These are phyloP conservation scores for Colletotrichum camelliae DNA, from an alignment of 2,329 filamentous ascomycete genomes.

Conservation along the genomic window DNA sequence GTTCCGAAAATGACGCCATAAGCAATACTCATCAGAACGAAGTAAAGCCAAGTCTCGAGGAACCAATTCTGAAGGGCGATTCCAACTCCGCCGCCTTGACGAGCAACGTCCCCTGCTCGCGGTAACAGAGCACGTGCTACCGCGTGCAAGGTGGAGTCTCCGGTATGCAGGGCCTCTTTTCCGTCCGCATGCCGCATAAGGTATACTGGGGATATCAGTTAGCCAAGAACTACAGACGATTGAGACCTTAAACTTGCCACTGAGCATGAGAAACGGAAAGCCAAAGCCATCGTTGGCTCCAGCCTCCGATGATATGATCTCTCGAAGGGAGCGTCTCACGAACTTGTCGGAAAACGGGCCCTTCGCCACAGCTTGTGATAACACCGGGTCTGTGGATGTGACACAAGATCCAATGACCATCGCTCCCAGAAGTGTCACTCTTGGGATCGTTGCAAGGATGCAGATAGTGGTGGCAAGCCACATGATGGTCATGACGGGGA, in stretches of 20 bases:
- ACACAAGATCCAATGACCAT: slow-evolving; percentile 66
- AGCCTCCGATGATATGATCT: slow-evolving; percentile 67
- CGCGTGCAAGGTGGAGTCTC: not conserved
- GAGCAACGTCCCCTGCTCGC: slow-evolving; percentile 45
- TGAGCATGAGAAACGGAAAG: slow-evolving; percentile 66
- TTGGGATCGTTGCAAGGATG: slow-evolving; percentile 59
- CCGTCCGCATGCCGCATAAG: slow-evolving; percentile 59
- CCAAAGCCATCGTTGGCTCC: slow-evolving; percentile 68
- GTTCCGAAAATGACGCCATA: slow-evolving; percentile 60
- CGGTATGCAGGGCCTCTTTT: slow-evolving; percentile 22
- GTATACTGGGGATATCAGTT: slow-evolving; percentile 43
- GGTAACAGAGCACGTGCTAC: not conserved
- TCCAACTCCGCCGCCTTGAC: slow-evolving; percentile 55
- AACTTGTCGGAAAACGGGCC: slow-evolving; percentile 68
- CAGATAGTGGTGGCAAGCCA: slow-evolving; percentile 65
- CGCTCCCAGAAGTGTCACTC: slow-evolving; percentile 56
- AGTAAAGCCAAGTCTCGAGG: slow-evolving; percentile 65
- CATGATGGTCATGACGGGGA: slow-evolving; percentile 67
- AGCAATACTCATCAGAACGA: slow-evolving; percentile 56
- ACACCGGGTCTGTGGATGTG: slow-evolving; percentile 66
- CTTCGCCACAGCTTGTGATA: slow-evolving; percentile 67
- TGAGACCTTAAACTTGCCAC: not conserved
- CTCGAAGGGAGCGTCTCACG: slow-evolving; percentile 60
- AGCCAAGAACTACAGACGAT: not conserved
- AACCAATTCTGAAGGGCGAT: slow-evolving; percentile 62